Evolutionary conservation across 192 early-diverging fungal species (phyloP).

Genomic region (Chytriomyces hyalinus): DNA sequence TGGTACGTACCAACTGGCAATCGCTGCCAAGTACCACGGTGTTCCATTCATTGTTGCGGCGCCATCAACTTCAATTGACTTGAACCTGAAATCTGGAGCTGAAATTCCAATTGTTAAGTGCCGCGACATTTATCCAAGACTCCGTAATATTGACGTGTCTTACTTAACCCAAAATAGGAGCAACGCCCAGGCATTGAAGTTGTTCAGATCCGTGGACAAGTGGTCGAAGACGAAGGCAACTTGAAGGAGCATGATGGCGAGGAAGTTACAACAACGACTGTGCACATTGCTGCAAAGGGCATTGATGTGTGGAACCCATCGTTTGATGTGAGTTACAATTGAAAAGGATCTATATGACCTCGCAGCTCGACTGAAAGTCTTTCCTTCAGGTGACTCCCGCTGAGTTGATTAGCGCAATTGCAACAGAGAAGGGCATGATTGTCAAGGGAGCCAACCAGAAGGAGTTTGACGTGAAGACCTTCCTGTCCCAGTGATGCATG

Average conservation of each 20-base stretch:
- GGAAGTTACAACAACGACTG: slow-evolving; percentile 45
- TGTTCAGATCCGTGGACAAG: slow-evolving; percentile 62
- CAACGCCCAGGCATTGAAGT: slow-evolving; percentile 80
- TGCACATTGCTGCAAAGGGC: slow-evolving; percentile 82
- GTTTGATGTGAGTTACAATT: slow-evolving; percentile 74
- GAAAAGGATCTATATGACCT: neutral
- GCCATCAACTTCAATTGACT: slow-evolving; percentile 89
- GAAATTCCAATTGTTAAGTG: slow-evolving; percentile 76
- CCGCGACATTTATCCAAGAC: neutral
- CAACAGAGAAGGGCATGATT: slow-evolving; percentile 88
- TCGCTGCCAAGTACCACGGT: slow-evolving; percentile 82
- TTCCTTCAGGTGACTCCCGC: slow-evolving; percentile 78
- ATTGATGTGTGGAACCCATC: slow-evolving; percentile 96
- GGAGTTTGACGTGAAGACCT: slow-evolving; percentile 50
- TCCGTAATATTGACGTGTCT: too few relatives aligned
- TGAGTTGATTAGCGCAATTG: slow-evolving; percentile 83
- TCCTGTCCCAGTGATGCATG: neutral
- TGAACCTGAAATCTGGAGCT: slow-evolving; percentile 67
- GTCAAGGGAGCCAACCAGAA: slow-evolving; percentile 46
- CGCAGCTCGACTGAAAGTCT: neutral
- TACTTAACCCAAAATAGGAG: slow-evolving; percentile 32
- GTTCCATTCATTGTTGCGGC: slow-evolving; percentile 96
- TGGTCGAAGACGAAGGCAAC: slow-evolving; percentile 50
- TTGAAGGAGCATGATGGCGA: slow-evolving; percentile 46
- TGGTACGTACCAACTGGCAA: slow-evolving; percentile 97